Evolutionary conservation across 768 basidiomycete species (phyloP), one percentile per base, ranked within the genome.

Genomic region (Serpula lacrymans): DNA sequence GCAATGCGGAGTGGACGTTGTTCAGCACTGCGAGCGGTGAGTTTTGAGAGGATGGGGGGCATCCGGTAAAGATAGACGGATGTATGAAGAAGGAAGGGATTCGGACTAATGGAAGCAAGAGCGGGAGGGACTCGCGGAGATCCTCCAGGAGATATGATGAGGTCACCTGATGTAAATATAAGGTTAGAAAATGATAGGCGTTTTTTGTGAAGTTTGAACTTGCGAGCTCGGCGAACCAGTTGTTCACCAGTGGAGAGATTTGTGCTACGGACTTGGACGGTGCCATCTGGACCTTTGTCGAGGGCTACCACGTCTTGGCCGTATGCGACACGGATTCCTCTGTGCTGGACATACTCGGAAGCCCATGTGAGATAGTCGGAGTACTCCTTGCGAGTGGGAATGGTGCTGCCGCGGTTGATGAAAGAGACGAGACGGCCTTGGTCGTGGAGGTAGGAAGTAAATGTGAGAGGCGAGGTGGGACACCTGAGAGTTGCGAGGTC

Each of bases 291-390:
- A 27, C 53, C 56, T 27, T 62, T 62, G 24, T 55, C 51, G 24
- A 77, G 58, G 3, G 51, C 60, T 34, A 74, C 50, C 40, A 78
- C 70, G 34, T 74, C 68, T 45, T 74, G 68, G 21, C 72, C 71
- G 40, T 65, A 78, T 7, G 59, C 53, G 35, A 76, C 64, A 18
- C 63, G 58, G 34, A 73, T 50, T 7, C 75, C 74, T 14, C 64
- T 62, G 2, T 57, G 50, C 49, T 71, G 61, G 2, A 74, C 74
- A 32, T 65, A 64, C 6, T 53, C 47, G 1, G 77, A 72, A 7
- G 72, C 74, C 75, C 75, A 77, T 7, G 67, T 51, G 13, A 78
- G 64, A 54, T 78, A 78, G 53, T 78, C 75, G 4, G 75, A 62
- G 42, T 69, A 77, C 45, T 78, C 77, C 41, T 69, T 70, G 20